Evolutionary conservation across 495 filamentous ascomycete species (phyloP).

Genomic region (Penicillium robsamsonii): DNA sequence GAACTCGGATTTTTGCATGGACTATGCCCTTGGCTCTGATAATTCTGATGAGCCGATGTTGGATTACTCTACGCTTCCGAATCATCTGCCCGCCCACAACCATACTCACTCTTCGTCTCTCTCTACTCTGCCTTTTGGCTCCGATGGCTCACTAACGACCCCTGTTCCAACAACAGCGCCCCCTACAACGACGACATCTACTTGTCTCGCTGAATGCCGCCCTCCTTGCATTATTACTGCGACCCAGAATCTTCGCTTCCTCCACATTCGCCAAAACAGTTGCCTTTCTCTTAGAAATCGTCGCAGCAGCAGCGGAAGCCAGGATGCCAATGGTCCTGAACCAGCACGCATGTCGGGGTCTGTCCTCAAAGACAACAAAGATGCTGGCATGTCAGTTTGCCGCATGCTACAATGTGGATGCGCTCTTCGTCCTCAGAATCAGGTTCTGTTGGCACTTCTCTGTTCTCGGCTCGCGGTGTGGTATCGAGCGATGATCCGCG

Average conservation of each 20-base stretch:
- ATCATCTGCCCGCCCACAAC: neutral
- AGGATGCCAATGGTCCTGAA: neutral
- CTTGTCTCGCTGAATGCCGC: constrained; percentile 1
- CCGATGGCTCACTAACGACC: neutral
- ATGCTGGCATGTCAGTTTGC: constrained; percentile 10
- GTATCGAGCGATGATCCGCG: no score
- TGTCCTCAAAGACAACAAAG: constrained; percentile 12
- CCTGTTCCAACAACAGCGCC: neutral
- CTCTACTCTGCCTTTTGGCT: neutral
- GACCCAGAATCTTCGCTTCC: constrained; percentile 8
- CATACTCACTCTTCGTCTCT: neutral
- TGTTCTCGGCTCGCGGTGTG: constrained; percentile 6
- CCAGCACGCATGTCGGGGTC: constrained; percentile 12
- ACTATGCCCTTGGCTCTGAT: neutral
- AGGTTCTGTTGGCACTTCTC: constrained; percentile 8
- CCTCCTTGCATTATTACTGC: constrained; percentile 13
- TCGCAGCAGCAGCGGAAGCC: no score
- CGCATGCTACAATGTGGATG: constrained; percentile 15
- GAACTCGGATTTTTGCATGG: neutral
- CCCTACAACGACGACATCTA: neutral
- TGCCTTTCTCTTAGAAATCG: constrained; percentile 4
- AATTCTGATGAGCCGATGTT: neutral
- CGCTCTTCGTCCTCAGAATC: constrained; percentile 12
- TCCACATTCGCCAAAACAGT: constrained; percentile 7
- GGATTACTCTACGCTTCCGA: neutral